Evolutionary conservation across 1,284 basidiomycete species (phyloP).

Genomic region (Cryptococcus hybrid): DNA sequence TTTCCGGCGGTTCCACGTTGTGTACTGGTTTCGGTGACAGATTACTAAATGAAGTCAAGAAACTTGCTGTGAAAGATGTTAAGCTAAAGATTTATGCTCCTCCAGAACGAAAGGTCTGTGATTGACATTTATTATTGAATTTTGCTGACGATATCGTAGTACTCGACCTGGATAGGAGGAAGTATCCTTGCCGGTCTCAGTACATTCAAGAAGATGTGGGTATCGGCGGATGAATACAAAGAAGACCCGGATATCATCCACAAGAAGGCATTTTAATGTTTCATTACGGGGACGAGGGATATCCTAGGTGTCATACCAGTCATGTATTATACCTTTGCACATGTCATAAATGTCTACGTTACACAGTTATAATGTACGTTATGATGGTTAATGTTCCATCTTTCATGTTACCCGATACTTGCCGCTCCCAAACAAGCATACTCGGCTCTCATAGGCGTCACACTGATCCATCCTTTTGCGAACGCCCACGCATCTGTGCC

Average conservation of each 20-base stretch:
- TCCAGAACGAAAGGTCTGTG: slow-evolving; percentile 81
- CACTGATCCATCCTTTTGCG: slow-evolving; percentile 39
- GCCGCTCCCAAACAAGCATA: slow-evolving; percentile 18
- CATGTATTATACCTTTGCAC: not conserved
- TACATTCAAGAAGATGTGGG: slow-evolving; percentile 99
- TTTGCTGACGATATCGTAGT: slow-evolving; percentile 48
- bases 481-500: slow-evolving; percentile 69
- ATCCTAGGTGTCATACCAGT: not conserved
- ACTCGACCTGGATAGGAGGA: slow-evolving; percentile 99
- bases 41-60: slow-evolving; percentile 92
- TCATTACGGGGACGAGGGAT: not conserved
- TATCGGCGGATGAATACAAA: slow-evolving; percentile 98
- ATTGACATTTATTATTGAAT: not conserved
- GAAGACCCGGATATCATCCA: slow-evolving; percentile 99
- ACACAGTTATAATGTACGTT: no score
- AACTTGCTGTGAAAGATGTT: slow-evolving; percentile 91
- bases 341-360: no score
- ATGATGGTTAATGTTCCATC: no score
- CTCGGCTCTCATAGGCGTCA: slow-evolving; percentile 38
- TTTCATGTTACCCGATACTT: no score
- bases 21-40: slow-evolving; percentile 97
- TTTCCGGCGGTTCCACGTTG: slow-evolving; percentile 83
- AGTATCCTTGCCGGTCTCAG: slow-evolving; percentile 92
- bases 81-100: slow-evolving; percentile 99
- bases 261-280: slow-evolving; percentile 47